Base-by-base conservation (phyloP, 1,284 basidiomycete genomes). In the Apiotrichum domesticum region DNA sequence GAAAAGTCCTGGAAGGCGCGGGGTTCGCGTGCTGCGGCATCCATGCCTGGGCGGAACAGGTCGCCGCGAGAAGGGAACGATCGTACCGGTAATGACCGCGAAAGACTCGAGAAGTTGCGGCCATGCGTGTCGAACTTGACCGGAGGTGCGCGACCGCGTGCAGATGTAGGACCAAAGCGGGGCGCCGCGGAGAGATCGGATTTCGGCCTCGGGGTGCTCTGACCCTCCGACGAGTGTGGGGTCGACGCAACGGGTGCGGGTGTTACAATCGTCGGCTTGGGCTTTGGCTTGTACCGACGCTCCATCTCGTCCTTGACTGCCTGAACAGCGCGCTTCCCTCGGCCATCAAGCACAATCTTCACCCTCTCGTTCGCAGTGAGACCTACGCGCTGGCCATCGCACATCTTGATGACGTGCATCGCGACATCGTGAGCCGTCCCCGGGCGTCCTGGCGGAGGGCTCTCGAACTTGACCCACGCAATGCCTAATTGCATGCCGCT, bases 401-500 rank as follows among this genome's bases (percentile, higher is more conserved):
- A 78, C 57, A 63, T 66, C 50, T 56, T 60, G 10, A 76, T 66
- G 8, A 76, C 78, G 15, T 67, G 54, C 35, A 57, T 55, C 3
- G 78, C 79, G 7, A 74, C 69, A 43, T 77, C 74, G 64, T 79
- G 65, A 13, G 67, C 67, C 0, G 67, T 67, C 3, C 66, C 65
- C 10, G 54, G 47, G 14, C 54, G 60, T 8, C 69, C 66, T 13
- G 59, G 57, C 21, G 57, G 59, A 35, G 68, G 74, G 9, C 61
- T 65, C 42, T 71, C 73, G 71, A 83, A 97, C 61, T 83, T 84
- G 66, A 97, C 81, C 69, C 84, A 85, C 52, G 89, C 85, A 43
- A 97, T 84, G 6, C 93, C 93, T 3, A 97, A 81, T 13, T 87
- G 84, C 60, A 84, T 86, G 11, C 92, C 92, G 21, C 85, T 91